Evolutionary conservation across 352 stramenopile genomes (phyloP).

Genomic region (Poterioochromonas sp.): DNA sequence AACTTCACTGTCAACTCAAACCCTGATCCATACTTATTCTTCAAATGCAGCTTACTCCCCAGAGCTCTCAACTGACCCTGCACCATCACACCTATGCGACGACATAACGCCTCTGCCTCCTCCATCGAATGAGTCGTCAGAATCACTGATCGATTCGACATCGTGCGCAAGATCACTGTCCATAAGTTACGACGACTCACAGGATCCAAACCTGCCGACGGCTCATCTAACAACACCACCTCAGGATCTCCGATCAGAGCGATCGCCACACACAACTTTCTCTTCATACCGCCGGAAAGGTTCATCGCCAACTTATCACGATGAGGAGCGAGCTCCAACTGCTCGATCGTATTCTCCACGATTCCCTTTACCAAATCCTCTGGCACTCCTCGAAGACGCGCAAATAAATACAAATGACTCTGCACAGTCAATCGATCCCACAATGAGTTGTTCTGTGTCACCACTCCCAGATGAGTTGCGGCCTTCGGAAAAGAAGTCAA

Average conservation of each 20-base stretch:
- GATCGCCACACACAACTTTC: slow-evolving; percentile 77
- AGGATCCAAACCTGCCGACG: slow-evolving; percentile 77
- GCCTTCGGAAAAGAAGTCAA: slow-evolving; percentile 49
- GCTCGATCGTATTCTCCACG: background rate
- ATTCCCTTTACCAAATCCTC: background rate
- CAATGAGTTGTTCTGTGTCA: slow-evolving; percentile 82
- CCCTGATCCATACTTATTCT: slow-evolving; percentile 41
- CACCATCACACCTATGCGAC: slow-evolving; percentile 46
- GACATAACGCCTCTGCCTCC: slow-evolving; percentile 42
- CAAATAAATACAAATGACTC: slow-evolving; percentile 65
- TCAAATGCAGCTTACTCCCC: slow-evolving; percentile 41
- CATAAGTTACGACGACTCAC: slow-evolving; percentile 77
- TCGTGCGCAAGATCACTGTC: slow-evolving; percentile 74
- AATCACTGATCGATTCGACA: slow-evolving; percentile 61
- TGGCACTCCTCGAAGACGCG: slow-evolving; percentile 66
- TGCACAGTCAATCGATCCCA: slow-evolving; percentile 78
- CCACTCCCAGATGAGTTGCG: slow-evolving; percentile 62
- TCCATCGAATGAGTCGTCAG: slow-evolving; percentile 66
- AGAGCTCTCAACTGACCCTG: slow-evolving; percentile 38
- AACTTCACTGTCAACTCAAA: slow-evolving; percentile 26
- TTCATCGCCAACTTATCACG: slow-evolving; percentile 25
- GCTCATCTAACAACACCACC: slow-evolving; percentile 66
- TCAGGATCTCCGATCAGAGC: slow-evolving; percentile 64
- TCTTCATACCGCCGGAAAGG: slow-evolving; percentile 75
- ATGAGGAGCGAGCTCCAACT: background rate